phyloP scores from a whole-genome alignment of 2,329 filamentous ascomycete genomes.

The Coccinonectria pachysandricola region DNA sequence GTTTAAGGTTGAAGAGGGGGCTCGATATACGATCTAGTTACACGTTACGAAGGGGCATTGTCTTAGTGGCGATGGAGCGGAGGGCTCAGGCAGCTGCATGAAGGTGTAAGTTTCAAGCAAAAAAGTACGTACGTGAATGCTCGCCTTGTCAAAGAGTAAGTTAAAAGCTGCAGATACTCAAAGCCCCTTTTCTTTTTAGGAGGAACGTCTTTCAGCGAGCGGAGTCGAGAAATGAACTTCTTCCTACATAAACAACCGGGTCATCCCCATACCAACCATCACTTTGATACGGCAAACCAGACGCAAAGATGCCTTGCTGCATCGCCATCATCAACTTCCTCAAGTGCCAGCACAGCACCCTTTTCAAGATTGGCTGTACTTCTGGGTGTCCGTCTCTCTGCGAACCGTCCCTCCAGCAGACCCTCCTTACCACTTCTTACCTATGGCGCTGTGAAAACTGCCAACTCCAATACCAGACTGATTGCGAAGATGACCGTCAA shows the following conservation, averaged over 20 bases:
- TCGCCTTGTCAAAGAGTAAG: conserved; percentile 1
- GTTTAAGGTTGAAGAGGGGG: no score
- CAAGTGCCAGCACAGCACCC: conserved; percentile 16
- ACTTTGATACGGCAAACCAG: not conserved
- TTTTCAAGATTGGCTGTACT: conserved; percentile 21
- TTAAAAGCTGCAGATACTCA: conserved; percentile 2
- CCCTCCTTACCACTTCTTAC: conserved; percentile 13
- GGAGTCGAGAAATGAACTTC: not conserved
- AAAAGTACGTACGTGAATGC: no score
- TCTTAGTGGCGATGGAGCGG: no score
- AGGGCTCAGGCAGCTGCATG: no score
- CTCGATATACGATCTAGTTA: no score
- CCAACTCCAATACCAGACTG: conserved; percentile 3
- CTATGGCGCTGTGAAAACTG: conserved; percentile 22
- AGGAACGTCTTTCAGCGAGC: no score
- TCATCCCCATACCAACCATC: conserved; percentile 1
- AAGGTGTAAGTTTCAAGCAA: no score
- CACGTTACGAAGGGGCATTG: no score
- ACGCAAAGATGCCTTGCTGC: conserved; percentile 21
- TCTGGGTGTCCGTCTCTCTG: conserved; percentile 16
- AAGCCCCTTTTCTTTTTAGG: conserved; percentile 1
- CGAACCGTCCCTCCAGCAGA: conserved; percentile 6
- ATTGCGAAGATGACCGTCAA: conserved; percentile 6
- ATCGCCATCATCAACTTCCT: conserved; percentile 16
- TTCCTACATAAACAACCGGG: conserved; percentile 1